These are phyloP conservation scores for Trichoderma gracile DNA, from an alignment of 2,329 filamentous ascomycete species.

Conservation along the genomic window DNA sequence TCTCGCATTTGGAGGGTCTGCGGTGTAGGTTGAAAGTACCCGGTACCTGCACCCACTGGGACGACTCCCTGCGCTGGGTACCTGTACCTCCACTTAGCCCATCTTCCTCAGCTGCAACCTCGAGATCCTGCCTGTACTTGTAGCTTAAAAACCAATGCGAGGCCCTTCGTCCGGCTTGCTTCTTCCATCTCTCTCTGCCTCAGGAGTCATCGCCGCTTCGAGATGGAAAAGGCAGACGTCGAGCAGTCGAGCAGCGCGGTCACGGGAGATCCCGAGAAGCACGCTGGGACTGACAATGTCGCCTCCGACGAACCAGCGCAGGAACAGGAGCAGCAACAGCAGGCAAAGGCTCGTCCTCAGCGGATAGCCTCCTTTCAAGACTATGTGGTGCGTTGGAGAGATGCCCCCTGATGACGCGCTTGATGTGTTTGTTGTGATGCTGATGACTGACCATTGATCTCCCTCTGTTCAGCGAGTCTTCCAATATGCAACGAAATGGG, in stretches of 20 bases:
- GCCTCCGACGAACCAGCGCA: constrained; percentile 35
- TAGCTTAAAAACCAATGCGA: background rate
- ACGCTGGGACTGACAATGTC: constrained; percentile 11
- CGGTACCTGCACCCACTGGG: no score
- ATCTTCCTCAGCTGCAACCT: background rate
- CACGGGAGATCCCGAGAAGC: constrained; percentile 12
- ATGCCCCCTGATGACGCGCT: background rate
- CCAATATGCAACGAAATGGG: constrained; percentile 55
- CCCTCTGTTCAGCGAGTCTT: constrained; percentile 48
- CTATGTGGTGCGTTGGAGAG: constrained; percentile 40
- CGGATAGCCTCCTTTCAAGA: constrained; percentile 49
- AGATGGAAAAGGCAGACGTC: constrained; percentile 9
- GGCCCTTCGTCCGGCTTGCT: background rate
- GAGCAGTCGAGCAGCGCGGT: background rate
- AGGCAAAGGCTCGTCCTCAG: constrained; percentile 45
- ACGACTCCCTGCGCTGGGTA: background rate
- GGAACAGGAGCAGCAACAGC: constrained; percentile 28
- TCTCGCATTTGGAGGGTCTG: no score
- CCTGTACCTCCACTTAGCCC: constrained; percentile 10
- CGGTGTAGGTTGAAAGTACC: no score
- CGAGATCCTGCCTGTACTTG: background rate
- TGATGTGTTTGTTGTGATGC: background rate
- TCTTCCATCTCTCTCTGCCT: background rate
- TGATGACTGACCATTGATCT: background rate
- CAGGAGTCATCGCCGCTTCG: background rate